These are phyloP conservation scores for Hordeum pubiflorum DNA, from an alignment of 202 grass and related monocot species.

Conservation along the genomic window DNA sequence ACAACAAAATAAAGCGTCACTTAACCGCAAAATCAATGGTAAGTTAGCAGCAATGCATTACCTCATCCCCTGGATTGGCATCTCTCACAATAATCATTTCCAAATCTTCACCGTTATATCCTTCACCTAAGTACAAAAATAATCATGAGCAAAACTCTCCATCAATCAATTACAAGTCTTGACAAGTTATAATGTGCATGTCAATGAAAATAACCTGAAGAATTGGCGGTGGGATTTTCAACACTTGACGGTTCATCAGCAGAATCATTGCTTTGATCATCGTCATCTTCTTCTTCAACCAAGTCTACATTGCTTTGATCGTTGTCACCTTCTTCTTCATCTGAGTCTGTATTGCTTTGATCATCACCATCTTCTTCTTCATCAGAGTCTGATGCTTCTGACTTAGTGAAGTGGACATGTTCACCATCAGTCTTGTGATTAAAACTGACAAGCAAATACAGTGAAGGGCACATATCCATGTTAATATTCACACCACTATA, in stretches of 20 bases:
- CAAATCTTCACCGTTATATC: slow-evolving; percentile 37
- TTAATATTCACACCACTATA: neutral
- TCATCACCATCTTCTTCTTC: slow-evolving; percentile 12
- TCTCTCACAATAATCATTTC: slow-evolving; percentile 83
- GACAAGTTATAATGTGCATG: slow-evolving; percentile 14
- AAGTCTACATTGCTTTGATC: neutral
- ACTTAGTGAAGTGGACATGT: slow-evolving; percentile 82
- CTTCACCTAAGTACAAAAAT: slow-evolving; percentile 29
- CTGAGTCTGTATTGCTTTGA: slow-evolving; percentile 4
- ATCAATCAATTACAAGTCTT: neutral
- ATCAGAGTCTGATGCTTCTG: slow-evolving; percentile 18
- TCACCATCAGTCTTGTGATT: slow-evolving; percentile 94
- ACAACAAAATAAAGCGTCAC: neutral
- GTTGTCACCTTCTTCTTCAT: neutral
- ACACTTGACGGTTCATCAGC: slow-evolving; percentile 36
- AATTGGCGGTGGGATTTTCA: slow-evolving; percentile 29
- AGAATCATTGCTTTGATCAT: slow-evolving; percentile 32
- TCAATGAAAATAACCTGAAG: slow-evolving; percentile 48
- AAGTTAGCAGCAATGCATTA: slow-evolving; percentile 34
- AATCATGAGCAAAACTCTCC: neutral
- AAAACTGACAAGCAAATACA: slow-evolving; percentile 40
- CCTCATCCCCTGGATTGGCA: slow-evolving; percentile 69
- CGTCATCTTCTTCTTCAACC: neutral
- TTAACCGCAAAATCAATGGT: slow-evolving; percentile 8
- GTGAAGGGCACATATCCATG: neutral